Conservation (phyloP, 805 yeast genomes). For the Blastobotrys terrestris region DNA sequence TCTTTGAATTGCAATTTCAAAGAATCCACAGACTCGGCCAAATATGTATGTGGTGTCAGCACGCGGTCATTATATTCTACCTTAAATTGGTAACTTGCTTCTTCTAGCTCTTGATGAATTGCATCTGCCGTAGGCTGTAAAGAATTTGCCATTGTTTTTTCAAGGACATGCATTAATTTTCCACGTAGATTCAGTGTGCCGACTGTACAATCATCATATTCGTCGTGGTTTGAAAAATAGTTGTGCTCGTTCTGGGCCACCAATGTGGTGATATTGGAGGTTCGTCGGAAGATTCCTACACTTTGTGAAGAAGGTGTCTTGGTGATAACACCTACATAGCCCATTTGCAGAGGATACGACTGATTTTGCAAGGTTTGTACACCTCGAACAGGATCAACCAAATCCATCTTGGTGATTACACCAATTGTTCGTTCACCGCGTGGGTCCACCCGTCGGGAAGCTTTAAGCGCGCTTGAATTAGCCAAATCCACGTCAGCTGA, state of each 20-base stretch:
- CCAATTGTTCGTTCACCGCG: constrained; percentile 94
- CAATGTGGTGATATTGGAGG: constrained; percentile 51
- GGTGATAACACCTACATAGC: constrained; percentile 97
- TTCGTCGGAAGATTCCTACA: constrained; percentile 44
- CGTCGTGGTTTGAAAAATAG: constrained; percentile 60
- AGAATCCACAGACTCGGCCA: constrained; percentile 85
- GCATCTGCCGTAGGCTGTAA: constrained; percentile 80
- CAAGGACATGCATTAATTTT: constrained; percentile 80
- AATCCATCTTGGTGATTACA: constrained; percentile 87
- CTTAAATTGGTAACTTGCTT: constrained; percentile 84
- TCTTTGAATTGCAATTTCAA: constrained; percentile 84
- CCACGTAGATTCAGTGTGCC: constrained; percentile 72
- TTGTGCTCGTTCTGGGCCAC: constrained; percentile 41
- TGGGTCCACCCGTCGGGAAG: constrained; percentile 86
- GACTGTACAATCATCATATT: constrained; percentile 60
- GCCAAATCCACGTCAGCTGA: constrained; percentile 98
- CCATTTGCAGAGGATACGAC: constrained; percentile 89
- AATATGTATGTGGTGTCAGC: constrained; percentile 87
- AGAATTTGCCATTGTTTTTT: constrained; percentile 83
- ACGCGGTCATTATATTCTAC: constrained; percentile 95
- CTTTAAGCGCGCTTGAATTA: constrained; percentile 88
- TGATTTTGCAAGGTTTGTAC: constrained; percentile 61
- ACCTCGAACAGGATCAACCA: constrained; percentile 75
- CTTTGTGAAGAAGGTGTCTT: constrained; percentile 48
- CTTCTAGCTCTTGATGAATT: constrained; percentile 88